phyloP scores from a whole-genome alignment of 495 filamentous ascomycete genomes.

The Neurospora sp. region DNA sequence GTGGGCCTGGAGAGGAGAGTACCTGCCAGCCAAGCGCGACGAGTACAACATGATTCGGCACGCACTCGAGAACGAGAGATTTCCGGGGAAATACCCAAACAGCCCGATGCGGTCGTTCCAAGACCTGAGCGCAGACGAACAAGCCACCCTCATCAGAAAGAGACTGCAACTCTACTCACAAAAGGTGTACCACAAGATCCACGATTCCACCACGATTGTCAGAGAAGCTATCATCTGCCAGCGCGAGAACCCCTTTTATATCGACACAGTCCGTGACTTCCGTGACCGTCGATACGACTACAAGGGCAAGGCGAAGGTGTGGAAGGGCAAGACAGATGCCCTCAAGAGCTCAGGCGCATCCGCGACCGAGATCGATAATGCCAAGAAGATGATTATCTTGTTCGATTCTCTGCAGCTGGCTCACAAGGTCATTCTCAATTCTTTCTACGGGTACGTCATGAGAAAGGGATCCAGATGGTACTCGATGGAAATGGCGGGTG shows the following conservation, averaged over 20 bases:
- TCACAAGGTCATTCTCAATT: constrained; percentile 98
- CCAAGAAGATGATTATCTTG: constrained; percentile 96
- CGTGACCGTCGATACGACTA: constrained; percentile 95
- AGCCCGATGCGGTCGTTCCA: constrained; percentile 63
- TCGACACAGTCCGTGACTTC: constrained; percentile 90
- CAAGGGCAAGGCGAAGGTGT: constrained; percentile 95
- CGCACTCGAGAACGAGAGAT: constrained; percentile 85
- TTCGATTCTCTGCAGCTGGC: constrained; percentile 95
- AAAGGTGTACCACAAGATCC: constrained; percentile 99
- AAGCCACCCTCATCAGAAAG: constrained; percentile 72
- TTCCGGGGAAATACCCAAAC: constrained; percentile 66
- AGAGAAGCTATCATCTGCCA: constrained; percentile 98
- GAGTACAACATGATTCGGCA: constrained; percentile 99
- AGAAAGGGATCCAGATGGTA: constrained; percentile 98
- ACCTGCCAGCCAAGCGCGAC: constrained; percentile 86
- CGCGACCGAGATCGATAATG: constrained; percentile 71
- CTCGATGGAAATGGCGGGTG: constrained; percentile 99
- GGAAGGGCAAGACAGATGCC: constrained; percentile 90
- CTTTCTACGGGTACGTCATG: constrained; percentile 99
- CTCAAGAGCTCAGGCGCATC: constrained; percentile 74
- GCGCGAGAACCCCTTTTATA: constrained; percentile 97
- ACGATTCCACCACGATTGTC: constrained; percentile 86
- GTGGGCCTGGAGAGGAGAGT: constrained; percentile 98
- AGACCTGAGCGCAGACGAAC: constrained; percentile 75
- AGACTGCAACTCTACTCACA: constrained; percentile 87